Conservation (phyloP, 331 rosid species). For the Saraca asoca region DNA sequence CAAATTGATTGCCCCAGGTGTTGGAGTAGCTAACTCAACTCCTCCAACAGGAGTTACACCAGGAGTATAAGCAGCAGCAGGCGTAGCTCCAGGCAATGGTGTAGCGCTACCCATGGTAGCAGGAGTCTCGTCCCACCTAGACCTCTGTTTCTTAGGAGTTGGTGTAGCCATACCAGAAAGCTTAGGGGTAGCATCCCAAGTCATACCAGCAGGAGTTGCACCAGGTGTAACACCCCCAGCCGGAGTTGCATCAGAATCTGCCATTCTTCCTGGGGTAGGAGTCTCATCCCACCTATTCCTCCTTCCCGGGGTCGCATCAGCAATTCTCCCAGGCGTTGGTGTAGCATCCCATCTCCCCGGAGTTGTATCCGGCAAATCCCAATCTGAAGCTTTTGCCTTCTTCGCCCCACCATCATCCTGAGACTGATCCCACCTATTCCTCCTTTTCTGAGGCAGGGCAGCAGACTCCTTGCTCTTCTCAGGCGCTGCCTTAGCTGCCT, state of each 20-base stretch:
- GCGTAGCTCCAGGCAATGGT: slow-evolving; percentile 83
- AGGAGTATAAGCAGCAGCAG: slow-evolving; percentile 82
- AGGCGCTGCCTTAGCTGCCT: slow-evolving; percentile 53
- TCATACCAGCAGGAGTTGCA: slow-evolving; percentile 90
- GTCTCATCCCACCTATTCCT: slow-evolving; percentile 97
- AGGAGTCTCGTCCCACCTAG: slow-evolving; percentile 97
- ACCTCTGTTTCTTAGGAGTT: slow-evolving; percentile 77
- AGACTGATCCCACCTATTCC: slow-evolving; percentile 91
- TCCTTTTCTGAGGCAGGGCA: slow-evolving; percentile 62
- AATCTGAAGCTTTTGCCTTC: slow-evolving; percentile 71
- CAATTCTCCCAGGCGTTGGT: slow-evolving; percentile 73
- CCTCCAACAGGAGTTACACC: slow-evolving; percentile 97
- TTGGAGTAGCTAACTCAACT: slow-evolving; percentile 79
- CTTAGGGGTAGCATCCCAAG: slow-evolving; percentile 94
- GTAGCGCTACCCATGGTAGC: slow-evolving; percentile 88
- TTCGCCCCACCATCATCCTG: slow-evolving; percentile 70
- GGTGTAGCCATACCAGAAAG: slow-evolving; percentile 82
- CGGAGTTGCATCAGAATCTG: slow-evolving; percentile 90
- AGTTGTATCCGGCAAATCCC: slow-evolving; percentile 80
- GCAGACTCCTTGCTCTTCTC: slow-evolving; percentile 33
- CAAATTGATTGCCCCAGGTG: slow-evolving; percentile 71
- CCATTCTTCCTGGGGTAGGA: slow-evolving; percentile 82
- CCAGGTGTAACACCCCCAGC: slow-evolving; percentile 86
- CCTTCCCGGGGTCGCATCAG: slow-evolving; percentile 82
- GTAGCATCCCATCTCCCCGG: slow-evolving; percentile 95